phyloP scores from a whole-genome alignment of 805 yeast species.

The Ogataea paradorogensis region DNA sequence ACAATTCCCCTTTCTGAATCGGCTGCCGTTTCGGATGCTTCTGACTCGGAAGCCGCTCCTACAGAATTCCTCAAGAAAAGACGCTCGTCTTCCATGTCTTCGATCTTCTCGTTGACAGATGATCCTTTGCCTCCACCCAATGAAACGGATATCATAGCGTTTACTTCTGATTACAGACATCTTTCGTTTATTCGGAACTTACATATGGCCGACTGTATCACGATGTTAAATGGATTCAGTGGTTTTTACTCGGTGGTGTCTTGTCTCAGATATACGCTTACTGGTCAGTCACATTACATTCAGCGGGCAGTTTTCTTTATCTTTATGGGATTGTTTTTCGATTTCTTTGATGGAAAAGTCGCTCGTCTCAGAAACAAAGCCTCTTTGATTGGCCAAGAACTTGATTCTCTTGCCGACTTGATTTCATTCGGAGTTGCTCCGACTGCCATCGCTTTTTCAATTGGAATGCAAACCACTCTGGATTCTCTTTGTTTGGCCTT shows the following conservation, averaged over 20 bases:
- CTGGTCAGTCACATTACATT: constrained; percentile 64
- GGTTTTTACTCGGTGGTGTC: constrained; percentile 90
- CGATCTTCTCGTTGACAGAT: constrained; percentile 47
- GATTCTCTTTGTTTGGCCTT: constrained; percentile 75
- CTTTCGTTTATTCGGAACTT: constrained; percentile 81
- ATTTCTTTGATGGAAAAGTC: constrained; percentile 95
- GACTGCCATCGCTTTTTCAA: constrained; percentile 84
- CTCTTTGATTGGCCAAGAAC: constrained; percentile 93
- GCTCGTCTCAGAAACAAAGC: constrained; percentile 92
- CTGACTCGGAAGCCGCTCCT: constrained; percentile 21
- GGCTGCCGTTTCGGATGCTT: constrained; percentile 27
- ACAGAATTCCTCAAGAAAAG: constrained; percentile 18
- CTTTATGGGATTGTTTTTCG: constrained; percentile 89
- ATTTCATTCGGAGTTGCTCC: constrained; percentile 96
- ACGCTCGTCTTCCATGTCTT: constrained; percentile 36
- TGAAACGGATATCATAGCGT: constrained; percentile 70
- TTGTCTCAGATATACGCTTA: constrained; percentile 74
- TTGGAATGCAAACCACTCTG: constrained; percentile 81
- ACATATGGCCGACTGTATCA: constrained; percentile 95
- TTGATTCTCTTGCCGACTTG: constrained; percentile 94
- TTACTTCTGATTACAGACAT: constrained; percentile 80
- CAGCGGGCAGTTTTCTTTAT: constrained; percentile 88
- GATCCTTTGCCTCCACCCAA: constrained; percentile 77
- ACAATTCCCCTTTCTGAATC: constrained; percentile 14
- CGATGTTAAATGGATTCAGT: constrained; percentile 88